Evolutionary conservation across 139 green algal genomes (phyloP), one percentile per base, ranked within the genome.

Genomic region (Closterium sp.): DNA sequence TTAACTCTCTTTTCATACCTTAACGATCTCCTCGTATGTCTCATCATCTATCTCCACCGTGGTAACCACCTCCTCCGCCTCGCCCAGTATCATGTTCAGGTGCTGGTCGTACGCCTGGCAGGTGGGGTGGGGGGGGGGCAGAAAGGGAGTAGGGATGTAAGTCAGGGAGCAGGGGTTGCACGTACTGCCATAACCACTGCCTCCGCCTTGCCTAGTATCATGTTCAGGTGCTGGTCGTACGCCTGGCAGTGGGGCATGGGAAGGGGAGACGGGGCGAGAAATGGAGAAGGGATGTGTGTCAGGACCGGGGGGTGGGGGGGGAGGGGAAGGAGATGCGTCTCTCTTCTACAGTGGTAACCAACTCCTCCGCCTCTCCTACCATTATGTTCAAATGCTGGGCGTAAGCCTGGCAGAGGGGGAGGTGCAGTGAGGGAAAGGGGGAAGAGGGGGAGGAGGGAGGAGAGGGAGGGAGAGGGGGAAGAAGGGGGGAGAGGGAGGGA

Each of bases 151-250:
- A 19, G 16, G 55, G 55, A 28, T 76, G 43, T n/a, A n/a, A n/a
- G n/a, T n/a, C 43, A 25, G 43, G 43, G 7, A 16, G 43, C 12
- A 16, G 9, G 21, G 43, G 36, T 55, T 55, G 36, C n/a, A n/a
- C n/a, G n/a, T 1, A 98, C 94, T 7, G 95, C 97, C 0, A 97
- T 99, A 0, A 99, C 96, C 0, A 95, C 98, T 95, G 99, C 98
- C 94, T 99, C 98, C 33, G 99, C 98, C 4, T 99, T 97, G 1
- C 98, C 98, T 64, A 99, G 91, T 10, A 99, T 98, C 96, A 99
- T 99, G 94, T 99, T 99, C 34, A 99, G 89, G 93, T 99, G 98
- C 95, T 99, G 98, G 90, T 99, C 98, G 91, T 99, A 99, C 2
- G 98, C 98, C 97, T 99, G 96, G 86, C 43, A 16, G 6, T 10